These are phyloP conservation scores for Tulasnella sp. DNA, from an alignment of 768 basidiomycete species.

Conservation along the genomic window DNA sequence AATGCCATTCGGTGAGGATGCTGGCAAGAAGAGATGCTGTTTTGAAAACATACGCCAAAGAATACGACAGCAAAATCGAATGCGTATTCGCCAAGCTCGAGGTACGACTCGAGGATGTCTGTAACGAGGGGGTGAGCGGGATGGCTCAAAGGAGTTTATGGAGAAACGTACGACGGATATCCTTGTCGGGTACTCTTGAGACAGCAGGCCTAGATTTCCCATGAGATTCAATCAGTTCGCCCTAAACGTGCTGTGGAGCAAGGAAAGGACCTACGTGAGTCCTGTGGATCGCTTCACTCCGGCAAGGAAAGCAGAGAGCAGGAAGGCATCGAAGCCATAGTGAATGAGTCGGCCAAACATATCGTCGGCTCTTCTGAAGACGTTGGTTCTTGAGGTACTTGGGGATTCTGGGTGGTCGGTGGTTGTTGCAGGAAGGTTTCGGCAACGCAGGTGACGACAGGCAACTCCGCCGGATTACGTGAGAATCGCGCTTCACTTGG, in stretches of 20 bases:
- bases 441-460: background rate
- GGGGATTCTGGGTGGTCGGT: background rate
- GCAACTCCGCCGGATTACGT: background rate
- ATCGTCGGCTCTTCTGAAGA: background rate
- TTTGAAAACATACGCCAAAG: slow-evolving; percentile 58
- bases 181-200: slow-evolving; percentile 75
- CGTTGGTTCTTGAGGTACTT: background rate
- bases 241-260: slow-evolving; percentile 6
- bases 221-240: background rate
- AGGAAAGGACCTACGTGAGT: slow-evolving; percentile 54
- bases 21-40: background rate
- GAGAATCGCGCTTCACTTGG: background rate
- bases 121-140: slow-evolving; percentile 6
- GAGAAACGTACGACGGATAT: slow-evolving; percentile 62
- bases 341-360: slow-evolving; percentile 68
- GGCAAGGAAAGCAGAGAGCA: slow-evolving; percentile 74
- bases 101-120: slow-evolving; percentile 70
- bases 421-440: background rate
- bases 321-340: slow-evolving; percentile 65
- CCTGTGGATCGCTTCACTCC: slow-evolving; percentile 80
- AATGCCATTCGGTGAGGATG: slow-evolving; percentile 12
- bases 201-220: slow-evolving; percentile 53
- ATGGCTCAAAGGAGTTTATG: background rate
- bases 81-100: slow-evolving; percentile 76
- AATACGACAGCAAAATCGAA: slow-evolving; percentile 84